These are phyloP conservation scores for Boletus fagicola DNA, from an alignment of 768 basidiomycete genomes.

Conservation along the genomic window DNA sequence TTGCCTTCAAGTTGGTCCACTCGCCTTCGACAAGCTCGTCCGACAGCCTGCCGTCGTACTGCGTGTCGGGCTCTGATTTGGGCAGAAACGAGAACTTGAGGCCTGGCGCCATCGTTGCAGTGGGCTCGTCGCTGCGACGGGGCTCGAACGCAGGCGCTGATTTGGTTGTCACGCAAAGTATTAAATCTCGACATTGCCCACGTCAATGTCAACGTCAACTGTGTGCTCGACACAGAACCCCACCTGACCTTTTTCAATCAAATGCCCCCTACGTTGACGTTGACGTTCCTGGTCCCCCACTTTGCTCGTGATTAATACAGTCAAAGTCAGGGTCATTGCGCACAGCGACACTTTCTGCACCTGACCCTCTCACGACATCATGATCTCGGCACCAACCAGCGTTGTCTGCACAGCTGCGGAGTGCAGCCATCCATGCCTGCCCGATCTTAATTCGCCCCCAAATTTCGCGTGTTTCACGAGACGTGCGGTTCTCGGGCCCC, in stretches of 20 bases:
- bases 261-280: not conserved
- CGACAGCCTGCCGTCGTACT: not conserved
- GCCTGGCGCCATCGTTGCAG: not conserved
- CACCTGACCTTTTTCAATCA: not conserved
- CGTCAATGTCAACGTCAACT: conserved; percentile 16
- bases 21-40: conserved; percentile 17
- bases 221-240: not conserved
- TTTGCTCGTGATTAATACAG: not conserved
- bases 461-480: not conserved
- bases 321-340: not conserved
- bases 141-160: not conserved
- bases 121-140: not conserved
- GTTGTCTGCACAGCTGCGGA: not conserved
- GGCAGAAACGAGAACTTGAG: conserved; percentile 1
- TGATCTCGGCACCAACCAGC: not conserved
- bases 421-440: not conserved
- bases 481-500: not conserved
- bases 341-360: not conserved
- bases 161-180: not conserved
- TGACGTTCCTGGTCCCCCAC: not conserved
- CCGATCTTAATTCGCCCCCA: not conserved
- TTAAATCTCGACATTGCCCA: conserved; percentile 1
- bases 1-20: conserved; percentile 24
- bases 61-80: not conserved
- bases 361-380: not conserved